These are phyloP conservation scores for Xerocomus spinulosus DNA, from an alignment of 768 basidiomycete species.

Conservation along the genomic window DNA sequence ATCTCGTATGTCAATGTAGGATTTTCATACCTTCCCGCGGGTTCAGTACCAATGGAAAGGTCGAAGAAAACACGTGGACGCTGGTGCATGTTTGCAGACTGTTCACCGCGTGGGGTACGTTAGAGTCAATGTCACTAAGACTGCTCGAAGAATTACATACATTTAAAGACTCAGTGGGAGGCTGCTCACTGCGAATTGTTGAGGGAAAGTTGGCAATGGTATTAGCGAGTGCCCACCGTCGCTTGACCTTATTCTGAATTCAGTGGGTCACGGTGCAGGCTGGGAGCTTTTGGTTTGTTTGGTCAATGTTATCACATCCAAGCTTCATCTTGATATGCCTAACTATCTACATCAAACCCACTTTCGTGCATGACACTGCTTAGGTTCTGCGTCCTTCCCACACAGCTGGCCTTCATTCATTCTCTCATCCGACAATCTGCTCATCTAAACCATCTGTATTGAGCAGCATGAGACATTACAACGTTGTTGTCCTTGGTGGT, in stretches of 20 bases:
- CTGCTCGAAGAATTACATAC: no score
- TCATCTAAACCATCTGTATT: slow-evolving; percentile 3
- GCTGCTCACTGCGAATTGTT: no score
- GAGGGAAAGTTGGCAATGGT: no score
- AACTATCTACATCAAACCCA: not conserved
- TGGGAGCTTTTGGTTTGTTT: not conserved
- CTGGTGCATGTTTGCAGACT: slow-evolving; percentile 36
- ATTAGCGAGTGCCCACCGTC: no score
- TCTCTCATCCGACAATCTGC: slow-evolving; percentile 7
- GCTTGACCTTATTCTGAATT: no score
- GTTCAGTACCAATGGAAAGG: slow-evolving; percentile 46
- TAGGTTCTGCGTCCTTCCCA: slow-evolving; percentile 19
- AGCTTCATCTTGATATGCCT: not conserved
- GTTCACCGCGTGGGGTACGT: no score
- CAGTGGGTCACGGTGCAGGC: not conserved
- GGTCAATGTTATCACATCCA: not conserved
- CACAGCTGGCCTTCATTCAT: slow-evolving; percentile 8
- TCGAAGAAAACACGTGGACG: slow-evolving; percentile 68
- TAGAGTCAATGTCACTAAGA: no score
- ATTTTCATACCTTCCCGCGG: slow-evolving; percentile 49
- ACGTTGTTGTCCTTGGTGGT: slow-evolving; percentile 81
- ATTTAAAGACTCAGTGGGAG: no score
- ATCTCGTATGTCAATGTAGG: not conserved
- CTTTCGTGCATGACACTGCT: slow-evolving; percentile 12
- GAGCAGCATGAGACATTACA: slow-evolving; percentile 61